Evolutionary conservation across 495 filamentous ascomycete species (phyloP), one percentile per base, ranked within the genome.

Genomic region (Geoglossum glabrum): DNA sequence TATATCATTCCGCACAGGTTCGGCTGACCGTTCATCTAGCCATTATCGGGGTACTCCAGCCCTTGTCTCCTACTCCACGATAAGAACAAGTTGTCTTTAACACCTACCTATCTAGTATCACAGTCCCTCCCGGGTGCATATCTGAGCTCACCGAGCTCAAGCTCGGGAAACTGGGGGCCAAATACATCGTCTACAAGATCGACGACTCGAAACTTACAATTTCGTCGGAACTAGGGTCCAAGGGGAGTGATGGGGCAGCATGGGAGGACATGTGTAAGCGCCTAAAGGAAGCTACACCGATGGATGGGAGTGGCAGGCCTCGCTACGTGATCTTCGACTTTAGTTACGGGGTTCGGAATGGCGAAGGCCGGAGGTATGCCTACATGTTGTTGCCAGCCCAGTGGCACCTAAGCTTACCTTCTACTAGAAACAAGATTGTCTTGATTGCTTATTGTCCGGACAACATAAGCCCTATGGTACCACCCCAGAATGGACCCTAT

Each of bases 301-400:
- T 72, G 66, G 68, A 72, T 65, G 73, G 78, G 75, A 74, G 76
- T 33, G 76, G 76, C 70, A 81, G 74, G 36, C 87, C 87, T 65
- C 82, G 92, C 70, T 98, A 92, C 64, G 92, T 90, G 36, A 81
- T 95, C 64, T 98, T 89, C 71, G 93, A 89, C 66, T 84, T 97
- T 67, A 80, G 89, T 71, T 97, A 87, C 69, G 79, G 84, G 61
- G 74, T 90, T 57, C 76, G 77, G 57, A 74, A 70, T 55, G 85
- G 85, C 60, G 90, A 96, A 73, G 90, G 92, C 65, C 81, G 76
- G 67, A 78, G 87, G 86, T 89, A 74, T 60, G 74, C 65, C 21
- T 55, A 30, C 13, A 45, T 23, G 52, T 11, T 13, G 28, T 23
- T 36, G 21, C 38, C 10, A 13, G 23, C 54, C 49, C 47, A 49